Percentiles rank a stretch among this genome's conserved stretches.
These are phyloP conservation scores for Acacia confusa DNA, from an alignment of 306 rosid species.

Conservation along the genomic window DNA sequence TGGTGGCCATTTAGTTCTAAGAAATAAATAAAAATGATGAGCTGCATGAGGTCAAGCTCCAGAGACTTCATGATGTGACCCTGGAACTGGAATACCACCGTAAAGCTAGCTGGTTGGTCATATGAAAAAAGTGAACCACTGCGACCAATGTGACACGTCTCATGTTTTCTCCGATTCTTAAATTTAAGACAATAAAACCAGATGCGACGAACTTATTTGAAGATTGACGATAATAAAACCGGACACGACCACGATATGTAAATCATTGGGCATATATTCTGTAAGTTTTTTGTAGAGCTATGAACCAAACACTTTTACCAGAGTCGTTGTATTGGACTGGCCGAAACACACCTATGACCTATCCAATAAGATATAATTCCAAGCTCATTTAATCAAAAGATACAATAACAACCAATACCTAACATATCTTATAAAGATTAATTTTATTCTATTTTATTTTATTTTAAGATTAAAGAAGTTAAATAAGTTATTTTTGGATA, in stretches of 20 bases:
- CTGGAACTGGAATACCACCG: background rate
- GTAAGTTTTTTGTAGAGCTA: background rate
- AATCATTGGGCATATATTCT: background rate
- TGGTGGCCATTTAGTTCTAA: background rate
- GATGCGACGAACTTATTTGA: background rate
- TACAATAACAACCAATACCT: background rate
- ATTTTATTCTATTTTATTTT: too few relatives aligned
- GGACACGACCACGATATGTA: background rate
- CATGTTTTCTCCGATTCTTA: background rate
- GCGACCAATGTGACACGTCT: background rate
- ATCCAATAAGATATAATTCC: background rate
- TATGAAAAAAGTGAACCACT: background rate
- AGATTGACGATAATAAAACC: background rate
- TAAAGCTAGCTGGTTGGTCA: too few relatives aligned
- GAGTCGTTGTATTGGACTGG: background rate
- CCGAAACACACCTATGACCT: background rate
- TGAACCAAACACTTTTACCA: background rate
- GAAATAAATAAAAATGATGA: background rate
- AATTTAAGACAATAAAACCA: background rate
- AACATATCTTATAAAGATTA: too few relatives aligned
- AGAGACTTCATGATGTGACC: background rate
- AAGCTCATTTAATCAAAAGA: background rate
- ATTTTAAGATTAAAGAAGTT: too few relatives aligned
- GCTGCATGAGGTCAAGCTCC: background rate
- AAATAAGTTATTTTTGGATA: too few relatives aligned